These are phyloP conservation scores for Huntiella decipiens DNA, from an alignment of 2,329 filamentous ascomycete species.

Conservation along the genomic window DNA sequence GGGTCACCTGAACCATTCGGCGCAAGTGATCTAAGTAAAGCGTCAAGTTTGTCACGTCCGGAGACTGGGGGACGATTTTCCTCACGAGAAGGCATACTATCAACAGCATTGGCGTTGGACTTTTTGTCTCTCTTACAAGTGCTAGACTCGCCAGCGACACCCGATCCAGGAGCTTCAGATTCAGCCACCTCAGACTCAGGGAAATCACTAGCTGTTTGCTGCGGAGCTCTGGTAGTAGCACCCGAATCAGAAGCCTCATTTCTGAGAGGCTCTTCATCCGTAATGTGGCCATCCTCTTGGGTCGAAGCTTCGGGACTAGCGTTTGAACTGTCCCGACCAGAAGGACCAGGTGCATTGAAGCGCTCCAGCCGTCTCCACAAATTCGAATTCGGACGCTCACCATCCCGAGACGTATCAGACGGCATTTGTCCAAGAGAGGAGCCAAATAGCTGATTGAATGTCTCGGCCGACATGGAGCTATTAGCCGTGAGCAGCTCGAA, in stretches of 20 bases:
- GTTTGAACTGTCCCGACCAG: slow-evolving; percentile 1
- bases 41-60: neutral
- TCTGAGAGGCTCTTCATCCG: neutral
- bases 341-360: neutral
- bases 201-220: slow-evolving; percentile 19
- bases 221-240: neutral
- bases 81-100: no score
- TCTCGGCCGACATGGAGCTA: slow-evolving; percentile 32
- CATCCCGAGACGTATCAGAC: no score
- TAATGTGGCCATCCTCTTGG: neutral
- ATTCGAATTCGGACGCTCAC: no score
- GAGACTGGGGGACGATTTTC: neutral
- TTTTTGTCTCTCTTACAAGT: slow-evolving; percentile 90
- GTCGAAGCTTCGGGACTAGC: no score
- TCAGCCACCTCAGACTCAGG: slow-evolving; percentile 30
- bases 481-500: slow-evolving; percentile 30
- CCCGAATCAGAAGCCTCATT: slow-evolving; percentile 13
- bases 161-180: no score
- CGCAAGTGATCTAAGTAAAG: no score
- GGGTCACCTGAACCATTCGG: slow-evolving; percentile 31
- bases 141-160: slow-evolving; percentile 39
- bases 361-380: no score
- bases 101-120: slow-evolving; percentile 42
- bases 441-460: slow-evolving; percentile 57
- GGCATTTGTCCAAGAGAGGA: slow-evolving; percentile 12